Conservation (phyloP, 805 yeast species). For the Yamadazyma philogaea region DNA sequence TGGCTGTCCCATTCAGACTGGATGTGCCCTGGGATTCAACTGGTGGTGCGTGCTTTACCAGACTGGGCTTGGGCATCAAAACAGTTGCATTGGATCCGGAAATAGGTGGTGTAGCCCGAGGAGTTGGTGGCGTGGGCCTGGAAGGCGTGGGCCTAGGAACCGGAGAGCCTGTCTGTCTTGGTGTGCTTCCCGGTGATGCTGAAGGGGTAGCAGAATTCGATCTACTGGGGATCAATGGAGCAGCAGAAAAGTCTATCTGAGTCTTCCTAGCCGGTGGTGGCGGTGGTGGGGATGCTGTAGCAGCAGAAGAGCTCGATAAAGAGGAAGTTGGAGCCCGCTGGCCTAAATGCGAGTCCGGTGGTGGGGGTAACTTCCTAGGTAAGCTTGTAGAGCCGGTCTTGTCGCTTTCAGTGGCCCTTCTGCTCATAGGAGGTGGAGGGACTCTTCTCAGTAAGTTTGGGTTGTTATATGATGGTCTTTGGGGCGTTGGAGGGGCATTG, state of each 20-base stretch:
- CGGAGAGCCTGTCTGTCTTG: conserved; percentile 18
- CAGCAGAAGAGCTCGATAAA: neutral
- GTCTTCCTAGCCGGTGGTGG: conserved; percentile 16
- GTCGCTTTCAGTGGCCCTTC: conserved; percentile 15
- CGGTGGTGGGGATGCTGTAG: conserved; percentile 13
- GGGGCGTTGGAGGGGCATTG: conserved; percentile 22
- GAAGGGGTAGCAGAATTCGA: conserved; percentile 29
- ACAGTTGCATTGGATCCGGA: neutral
- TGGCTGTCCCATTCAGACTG: neutral
- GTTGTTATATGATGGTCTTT: conserved; percentile 5
- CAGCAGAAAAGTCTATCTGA: conserved; percentile 35
- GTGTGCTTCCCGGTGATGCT: conserved; percentile 21
- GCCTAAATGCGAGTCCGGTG: neutral
- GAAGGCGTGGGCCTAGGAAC: neutral
- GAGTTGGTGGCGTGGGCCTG: neutral
- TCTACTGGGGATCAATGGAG: conserved; percentile 39
- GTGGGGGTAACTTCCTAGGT: conserved; percentile 17
- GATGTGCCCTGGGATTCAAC: neutral
- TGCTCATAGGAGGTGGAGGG: conserved; percentile 23
- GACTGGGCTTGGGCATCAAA: neutral
- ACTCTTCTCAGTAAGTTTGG: conserved; percentile 15
- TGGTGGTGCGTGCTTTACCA: conserved; percentile 1
- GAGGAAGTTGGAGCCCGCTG: conserved; percentile 12
- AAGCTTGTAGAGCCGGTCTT: conserved; percentile 4
- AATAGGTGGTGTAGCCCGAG: conserved; percentile 14